Base-by-base conservation (phyloP, 768 basidiomycete species). In the Kwoniella sp. region DNA sequence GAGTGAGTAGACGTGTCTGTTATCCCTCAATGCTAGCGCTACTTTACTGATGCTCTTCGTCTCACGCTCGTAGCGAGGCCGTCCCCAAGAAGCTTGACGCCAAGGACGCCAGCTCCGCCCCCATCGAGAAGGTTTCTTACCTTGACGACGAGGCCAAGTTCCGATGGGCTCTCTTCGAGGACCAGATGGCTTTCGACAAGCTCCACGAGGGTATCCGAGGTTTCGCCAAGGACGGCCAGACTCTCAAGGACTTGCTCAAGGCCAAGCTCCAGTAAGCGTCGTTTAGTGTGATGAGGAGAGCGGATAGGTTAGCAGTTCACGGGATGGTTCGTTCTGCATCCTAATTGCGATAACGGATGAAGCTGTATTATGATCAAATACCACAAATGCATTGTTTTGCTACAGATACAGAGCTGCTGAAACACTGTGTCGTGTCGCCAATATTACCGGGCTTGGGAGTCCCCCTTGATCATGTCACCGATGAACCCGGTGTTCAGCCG, bases 131-230 rank as follows among this genome's bases (percentile, higher is more conserved):
- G 83, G 90, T 93, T 69, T 83, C 87, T 23, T 97, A 77, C 85
- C 77, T 99, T 80, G 87, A 97, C 84, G 87, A 96, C 83, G 92
- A 99, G 85, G 84, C 93, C 67, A 91, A 93, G 78, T 98, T 98
- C 91, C 89, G 92, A 66, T 96, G 93, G 93, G 72, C 86, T 12
- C 89, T 98, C 63, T 87, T 96, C 76, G 86, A 93, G 77, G 94
- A 97, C 82, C 83, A 86, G 79, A 96, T 97, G 94, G 93, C 95
- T n/a, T 95, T 93, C 79, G 95, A 97, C 82, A 97, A 98, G 85
- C 85, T 97, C 61, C 92, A 96, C 82, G 92, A 97, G 84, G 96
- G 96, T 75, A 96, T 99, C 85, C 89, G 88, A 85, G 96, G 95
- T 83, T 99, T 99, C 79, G 94, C 93, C 56, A 93, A 91, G 84